Evolutionary conservation across 495 filamentous ascomycete genomes (phyloP), one percentile per base, ranked within the genome.

Genomic region (Apiosordaria backusii): DNA sequence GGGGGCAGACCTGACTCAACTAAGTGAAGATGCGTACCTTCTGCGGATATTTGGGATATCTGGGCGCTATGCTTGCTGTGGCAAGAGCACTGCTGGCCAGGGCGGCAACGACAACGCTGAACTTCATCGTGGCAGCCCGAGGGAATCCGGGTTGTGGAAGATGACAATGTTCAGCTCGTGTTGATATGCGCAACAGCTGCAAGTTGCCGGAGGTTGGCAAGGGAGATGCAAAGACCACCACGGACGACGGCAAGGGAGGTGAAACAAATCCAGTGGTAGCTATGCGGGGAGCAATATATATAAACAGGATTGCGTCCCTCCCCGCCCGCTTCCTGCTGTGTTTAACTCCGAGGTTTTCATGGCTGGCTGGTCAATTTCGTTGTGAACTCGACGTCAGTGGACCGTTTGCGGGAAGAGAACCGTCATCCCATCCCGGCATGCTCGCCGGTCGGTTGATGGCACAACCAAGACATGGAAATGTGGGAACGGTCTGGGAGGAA

Each of bases 11-110:
- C 5, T 58, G 58, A 59, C 15, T 57, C 4, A 16, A 19, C 35
- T 2, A 15, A 45, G 16, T n/a, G 40, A 61, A 63, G n/a, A 59
- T 2, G 52, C 60, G 50, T n/a, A 29, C 60, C 50, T 55, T 63
- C 60, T 26, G 29, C 18, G 35, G 19, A 40, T 60, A 45, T 24
- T 50, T 23, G 52, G 35, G 35, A 45, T n/a, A n/a, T n/a, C n/a
- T n/a, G n/a, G n/a, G n/a, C n/a, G 64, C n/a, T 5, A 61, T 4
- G n/a, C 59, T 64, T 50, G 69, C 67, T 59, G 65, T 54, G 57
- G 61, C 70, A 50, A 70, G 62, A 61, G 53, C 61, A 64, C 65
- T 53, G 54, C 65, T 61, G 16, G 65, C 66, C 58, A 75, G 62
- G 24, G 65, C 55, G 66, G 69, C 65, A 63, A 72, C 65, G 16